phyloP scores from a whole-genome alignment of 1,284 basidiomycete species.

The Phellopilus nigrolimitatus region DNA sequence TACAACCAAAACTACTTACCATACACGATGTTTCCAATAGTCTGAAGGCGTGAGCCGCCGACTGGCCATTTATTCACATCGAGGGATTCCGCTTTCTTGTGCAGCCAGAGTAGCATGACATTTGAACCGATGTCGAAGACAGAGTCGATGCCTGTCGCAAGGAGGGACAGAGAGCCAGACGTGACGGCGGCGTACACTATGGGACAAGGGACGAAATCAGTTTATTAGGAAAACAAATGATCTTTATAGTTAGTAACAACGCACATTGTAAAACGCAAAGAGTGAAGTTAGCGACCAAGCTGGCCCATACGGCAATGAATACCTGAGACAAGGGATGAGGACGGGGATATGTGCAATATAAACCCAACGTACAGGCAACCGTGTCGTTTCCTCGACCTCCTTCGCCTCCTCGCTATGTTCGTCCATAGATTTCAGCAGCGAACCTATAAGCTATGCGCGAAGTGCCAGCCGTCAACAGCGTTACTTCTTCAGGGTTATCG shows the following conservation, averaged over 20 bases:
- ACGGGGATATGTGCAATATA: neutral
- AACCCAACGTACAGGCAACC: conserved; percentile 50
- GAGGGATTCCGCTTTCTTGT: conserved; percentile 67
- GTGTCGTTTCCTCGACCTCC: conserved; percentile 55
- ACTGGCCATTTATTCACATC: conserved; percentile 89
- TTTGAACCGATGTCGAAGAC: conserved; percentile 93
- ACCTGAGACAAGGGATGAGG: conserved; percentile 45
- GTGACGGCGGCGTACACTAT: conserved; percentile 85
- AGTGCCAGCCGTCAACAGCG: conserved; percentile 6
- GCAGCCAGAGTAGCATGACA: conserved; percentile 77
- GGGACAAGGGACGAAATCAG: neutral
- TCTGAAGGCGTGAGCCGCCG: conserved; percentile 85
- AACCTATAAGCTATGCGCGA: conserved; percentile 62
- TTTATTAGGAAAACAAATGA: too few relatives aligned
- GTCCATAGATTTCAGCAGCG: conserved; percentile 85
- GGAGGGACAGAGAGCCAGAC: conserved; percentile 79
- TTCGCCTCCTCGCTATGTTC: conserved; percentile 75
- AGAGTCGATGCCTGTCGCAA: conserved; percentile 87
- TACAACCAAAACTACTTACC: conserved; percentile 43
- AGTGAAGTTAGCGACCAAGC: conserved; percentile 70
- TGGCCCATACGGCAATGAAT: conserved; percentile 84
- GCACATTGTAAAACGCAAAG: conserved; percentile 67
- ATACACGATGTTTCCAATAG: conserved; percentile 88
- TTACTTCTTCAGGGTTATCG: neutral
- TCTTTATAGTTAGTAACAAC: too few relatives aligned